Conservation (phyloP, 108 stramenopile species). For the Hondaea fermentalgiana region DNA sequence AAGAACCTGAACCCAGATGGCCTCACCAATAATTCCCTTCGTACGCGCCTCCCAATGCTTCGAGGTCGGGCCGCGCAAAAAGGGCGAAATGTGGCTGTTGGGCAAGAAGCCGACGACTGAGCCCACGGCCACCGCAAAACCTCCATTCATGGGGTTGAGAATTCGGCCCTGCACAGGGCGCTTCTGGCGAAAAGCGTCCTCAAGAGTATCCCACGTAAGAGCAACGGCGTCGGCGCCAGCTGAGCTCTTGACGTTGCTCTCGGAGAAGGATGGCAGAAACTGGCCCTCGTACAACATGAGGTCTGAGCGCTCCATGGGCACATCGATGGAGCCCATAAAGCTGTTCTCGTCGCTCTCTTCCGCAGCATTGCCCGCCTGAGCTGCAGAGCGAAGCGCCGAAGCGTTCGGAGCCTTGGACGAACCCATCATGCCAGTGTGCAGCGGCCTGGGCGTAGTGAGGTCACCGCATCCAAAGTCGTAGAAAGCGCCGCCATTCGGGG, state of each 20-base stretch:
- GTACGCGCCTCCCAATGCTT: background rate
- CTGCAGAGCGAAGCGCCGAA: background rate
- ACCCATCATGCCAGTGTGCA: background rate
- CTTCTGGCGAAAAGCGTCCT: background rate
- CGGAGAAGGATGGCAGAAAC: background rate
- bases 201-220: background rate
- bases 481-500: background rate
- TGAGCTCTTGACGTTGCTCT: background rate
- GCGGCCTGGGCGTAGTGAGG: background rate
- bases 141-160: conserved; percentile 8
- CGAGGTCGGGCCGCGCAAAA: background rate
- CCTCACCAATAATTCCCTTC: background rate
- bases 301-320: background rate
- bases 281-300: conserved; percentile 7
- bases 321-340: background rate
- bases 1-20: background rate
- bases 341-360: background rate
- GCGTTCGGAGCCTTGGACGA: background rate
- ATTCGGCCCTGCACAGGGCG: background rate
- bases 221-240: background rate
- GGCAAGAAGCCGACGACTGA: background rate
- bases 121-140: background rate
- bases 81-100: background rate
- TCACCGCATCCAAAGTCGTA: background rate
- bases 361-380: background rate